phyloP scores from a whole-genome alignment of 73 alveolate genomes.

The Paramecium biaurelia region DNA sequence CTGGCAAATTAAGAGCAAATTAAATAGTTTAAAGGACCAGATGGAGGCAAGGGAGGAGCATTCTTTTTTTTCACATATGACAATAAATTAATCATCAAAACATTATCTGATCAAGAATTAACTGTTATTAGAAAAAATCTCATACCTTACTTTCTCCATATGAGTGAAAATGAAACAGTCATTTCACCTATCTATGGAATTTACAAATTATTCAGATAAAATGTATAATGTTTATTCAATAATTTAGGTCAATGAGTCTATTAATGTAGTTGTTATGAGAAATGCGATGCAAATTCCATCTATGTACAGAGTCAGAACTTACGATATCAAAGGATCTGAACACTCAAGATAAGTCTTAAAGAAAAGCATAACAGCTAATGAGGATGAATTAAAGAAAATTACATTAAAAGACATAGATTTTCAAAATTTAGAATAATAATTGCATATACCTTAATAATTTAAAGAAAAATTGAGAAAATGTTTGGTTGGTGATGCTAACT shows the following conservation, averaged over 20 bases:
- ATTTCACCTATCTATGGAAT: slow-evolving; percentile 39
- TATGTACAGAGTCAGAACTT: neutral
- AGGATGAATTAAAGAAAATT: neutral
- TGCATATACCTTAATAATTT: neutral
- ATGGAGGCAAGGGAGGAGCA: slow-evolving; percentile 93
- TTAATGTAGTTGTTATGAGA: slow-evolving; percentile 17
- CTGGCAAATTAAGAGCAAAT: neutral
- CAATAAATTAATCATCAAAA: slow-evolving; percentile 89
- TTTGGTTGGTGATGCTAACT: neutral
- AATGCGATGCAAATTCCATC: neutral
- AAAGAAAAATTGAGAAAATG: neutral
- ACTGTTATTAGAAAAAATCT: slow-evolving; percentile 64
- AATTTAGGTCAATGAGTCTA: neutral
- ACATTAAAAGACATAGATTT: slow-evolving; percentile 43
- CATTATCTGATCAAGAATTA: slow-evolving; percentile 86
- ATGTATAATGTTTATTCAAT: neutral
- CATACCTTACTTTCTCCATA: neutral
- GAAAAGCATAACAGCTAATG: neutral
- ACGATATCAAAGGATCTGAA: slow-evolving; percentile 36
- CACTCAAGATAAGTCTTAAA: slow-evolving; percentile 7
- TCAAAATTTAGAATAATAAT: neutral
- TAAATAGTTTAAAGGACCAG: slow-evolving; percentile 50
- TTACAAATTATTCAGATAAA: neutral
- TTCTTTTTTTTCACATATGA: slow-evolving; percentile 95
- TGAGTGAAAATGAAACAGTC: neutral